Base-by-base conservation (phyloP, 164 flowering plant species). In the Kalanchoe fedtschenkoi region DNA sequence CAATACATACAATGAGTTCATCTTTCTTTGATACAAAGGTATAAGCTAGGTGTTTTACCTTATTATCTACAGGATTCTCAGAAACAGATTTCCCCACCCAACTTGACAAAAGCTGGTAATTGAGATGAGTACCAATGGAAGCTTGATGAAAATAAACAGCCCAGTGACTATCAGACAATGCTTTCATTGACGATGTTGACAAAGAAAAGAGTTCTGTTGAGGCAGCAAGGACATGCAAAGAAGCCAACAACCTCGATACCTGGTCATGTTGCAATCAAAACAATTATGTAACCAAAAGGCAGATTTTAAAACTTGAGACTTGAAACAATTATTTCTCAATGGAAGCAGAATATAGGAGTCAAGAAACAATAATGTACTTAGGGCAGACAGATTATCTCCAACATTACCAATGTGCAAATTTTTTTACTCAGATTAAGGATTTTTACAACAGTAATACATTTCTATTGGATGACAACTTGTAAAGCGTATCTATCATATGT, bases 111-210 rank as follows among this genome's bases (percentile, higher is more conserved):
- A 86, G 68, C 68, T 78, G 84, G 43, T 75, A 73, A 63, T 73
- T 81, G 54, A 83, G 68, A 68, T 81, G 80, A 66, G 76, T 77
- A 4, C 99, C 96, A 75, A 91, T 59, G 5, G 99, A 88, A 64
- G 96, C 97, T 78, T 95, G 99, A 75, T 95, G 97, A 63, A 91
- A 95, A 76, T 70, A 95, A 46, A 96, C 83, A 68, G 87, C 99
- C 89, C 88, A 95, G 57, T 83, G 85, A 68, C 69, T 75, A 65
- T 63, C 72, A 60, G 88, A 77, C 41, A 85, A 80, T 51, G 69
- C 59, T 63, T 84, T 72, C 57, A 74, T 66, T 43, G 70, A 58
- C 38, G 68, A 73, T 44, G 67, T 19, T n/a, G 77, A 63, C 56
- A 75, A 69, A 47, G 76, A 71, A 69, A 78, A 76, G 2, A 57